phyloP scores from a whole-genome alignment of 371 early-diverging fungal species.

The Mucor ambiguus region DNA sequence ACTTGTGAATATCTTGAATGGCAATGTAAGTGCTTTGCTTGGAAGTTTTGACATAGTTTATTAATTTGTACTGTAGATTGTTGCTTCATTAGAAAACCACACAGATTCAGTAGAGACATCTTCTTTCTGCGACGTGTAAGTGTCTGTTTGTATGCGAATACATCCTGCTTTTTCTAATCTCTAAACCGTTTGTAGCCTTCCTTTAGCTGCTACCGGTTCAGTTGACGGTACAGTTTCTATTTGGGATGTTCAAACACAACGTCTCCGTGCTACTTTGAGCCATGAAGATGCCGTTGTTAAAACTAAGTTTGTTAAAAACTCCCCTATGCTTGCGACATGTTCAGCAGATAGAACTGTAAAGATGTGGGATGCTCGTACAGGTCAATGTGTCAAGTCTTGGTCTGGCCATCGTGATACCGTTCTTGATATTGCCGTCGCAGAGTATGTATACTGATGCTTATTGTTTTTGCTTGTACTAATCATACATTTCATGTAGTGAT shows the following conservation, averaged over 20 bases:
- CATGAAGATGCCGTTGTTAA: conserved; percentile 89
- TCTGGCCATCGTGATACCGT: conserved; percentile 89
- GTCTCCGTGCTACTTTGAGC: conserved; percentile 65
- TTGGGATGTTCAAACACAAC: conserved; percentile 85
- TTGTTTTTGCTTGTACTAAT: neutral
- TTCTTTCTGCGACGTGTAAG: conserved; percentile 61
- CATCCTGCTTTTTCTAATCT: neutral
- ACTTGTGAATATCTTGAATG: conserved; percentile 74
- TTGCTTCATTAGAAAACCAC: conserved; percentile 79
- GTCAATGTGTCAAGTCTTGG: conserved; percentile 69
- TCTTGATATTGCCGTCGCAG: conserved; percentile 77
- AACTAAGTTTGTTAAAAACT: conserved; percentile 68
- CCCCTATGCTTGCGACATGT: conserved; percentile 68
- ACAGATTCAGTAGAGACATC: conserved; percentile 79
- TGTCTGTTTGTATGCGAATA: conserved; percentile 27
- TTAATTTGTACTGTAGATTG: conserved; percentile 48
- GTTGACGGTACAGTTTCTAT: conserved; percentile 86
- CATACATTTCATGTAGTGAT: conserved; percentile 47
- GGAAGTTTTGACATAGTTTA: neutral
- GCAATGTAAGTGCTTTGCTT: conserved; percentile 47
- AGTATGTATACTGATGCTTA: conserved; percentile 29
- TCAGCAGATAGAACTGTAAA: conserved; percentile 80
- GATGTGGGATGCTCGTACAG: conserved; percentile 89
- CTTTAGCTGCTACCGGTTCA: conserved; percentile 85
- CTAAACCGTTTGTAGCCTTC: conserved; percentile 26